Base-by-base conservation (phyloP, 495 filamentous ascomycete genomes). In the Pyrenula aspistea region DNA sequence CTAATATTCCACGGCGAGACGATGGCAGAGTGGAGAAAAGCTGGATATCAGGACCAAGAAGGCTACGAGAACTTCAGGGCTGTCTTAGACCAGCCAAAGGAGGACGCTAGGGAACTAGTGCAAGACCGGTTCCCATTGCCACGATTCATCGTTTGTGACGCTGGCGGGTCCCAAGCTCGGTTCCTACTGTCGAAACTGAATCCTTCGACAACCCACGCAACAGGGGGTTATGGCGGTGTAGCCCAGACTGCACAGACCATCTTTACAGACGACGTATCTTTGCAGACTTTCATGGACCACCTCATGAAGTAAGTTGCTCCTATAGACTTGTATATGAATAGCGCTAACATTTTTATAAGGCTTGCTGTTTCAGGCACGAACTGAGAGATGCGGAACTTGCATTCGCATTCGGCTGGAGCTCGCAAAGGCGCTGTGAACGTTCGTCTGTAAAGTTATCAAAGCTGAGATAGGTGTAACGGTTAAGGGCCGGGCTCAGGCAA, bases 281-380 rank as follows among this genome's bases (percentile, higher is more conserved):
- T 99, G 66, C 93, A 97, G 71, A 97, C 92, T 4, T 99, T 99
- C 67, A 99, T 97, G 93, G 94, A 99, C 61, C 89, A 95, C 75
- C 73, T 99, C 67, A 99, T 99, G 94, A 99, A 99, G 89, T 92
- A 71, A 75, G 87, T 76, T 25, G 8, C 23, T 12, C 42, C 4
- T n/a, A n/a, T 50, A 12, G 12, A 47, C 25, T n/a, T 51, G 22
- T 22, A 10, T n/a, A 10, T 2, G 4, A 51, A 10, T 24, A 31
- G 48, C 63, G 23, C 74, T 79, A 66, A 79, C 56, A 23, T 8
- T 53, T 36, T 53, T 25, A 23, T 56, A 42, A 84, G 81, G 63
- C 79, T 84, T 66, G 81, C 81, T 50, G 81, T 84, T 50, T 82
- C 81, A 52, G 81, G 81, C 64, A 82, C 80, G 55, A 84, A 72